Percentiles rank a stretch among this genome's conserved stretches.
Evolutionary conservation across 2,329 filamentous ascomycete genomes (phyloP).

Genomic region (Monosporascus ibericus): DNA sequence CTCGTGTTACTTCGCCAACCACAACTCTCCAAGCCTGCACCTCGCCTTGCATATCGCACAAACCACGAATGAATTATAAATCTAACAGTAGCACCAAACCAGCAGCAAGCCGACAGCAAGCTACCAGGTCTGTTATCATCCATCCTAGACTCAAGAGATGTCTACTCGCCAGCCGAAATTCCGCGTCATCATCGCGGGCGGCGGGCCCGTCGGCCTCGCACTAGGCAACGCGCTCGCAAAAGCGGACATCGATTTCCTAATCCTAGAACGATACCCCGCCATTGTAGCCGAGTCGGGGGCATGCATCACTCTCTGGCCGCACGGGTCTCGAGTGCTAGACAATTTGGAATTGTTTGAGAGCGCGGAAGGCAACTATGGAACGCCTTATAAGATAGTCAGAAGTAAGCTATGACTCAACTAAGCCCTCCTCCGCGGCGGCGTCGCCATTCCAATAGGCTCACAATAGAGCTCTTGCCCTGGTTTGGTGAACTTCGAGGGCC

Average conservation of each 20-base stretch:
- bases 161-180: constrained; percentile 1
- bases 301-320: constrained; percentile 7
- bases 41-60: too few species aligned
- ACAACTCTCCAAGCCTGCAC: too few species aligned
- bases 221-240: constrained; percentile 23
- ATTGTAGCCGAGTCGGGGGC: constrained; percentile 11
- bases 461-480: too few species aligned
- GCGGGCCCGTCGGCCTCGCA: constrained; percentile 23
- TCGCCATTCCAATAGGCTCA: too few species aligned
- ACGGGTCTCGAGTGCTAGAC: constrained; percentile 5
- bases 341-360: constrained; percentile 10
- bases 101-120: too few species aligned
- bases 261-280: constrained; percentile 25
- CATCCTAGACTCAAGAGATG: too few species aligned
- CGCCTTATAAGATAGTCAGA: not conserved
- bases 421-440: too few species aligned
- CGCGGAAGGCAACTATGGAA: not conserved
- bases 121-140: too few species aligned
- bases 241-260: constrained; percentile 30
- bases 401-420: not conserved
- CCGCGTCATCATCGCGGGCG: constrained; percentile 23
- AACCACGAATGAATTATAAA: too few species aligned
- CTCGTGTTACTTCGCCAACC: too few species aligned
- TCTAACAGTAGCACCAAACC: too few species aligned
- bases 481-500: not conserved